A percentile compares a stretch with the other conserved stretches of the same genome.
Conservation (phyloP, 2,329 filamentous ascomycete genomes). For the Talaromyces sp. region DNA sequence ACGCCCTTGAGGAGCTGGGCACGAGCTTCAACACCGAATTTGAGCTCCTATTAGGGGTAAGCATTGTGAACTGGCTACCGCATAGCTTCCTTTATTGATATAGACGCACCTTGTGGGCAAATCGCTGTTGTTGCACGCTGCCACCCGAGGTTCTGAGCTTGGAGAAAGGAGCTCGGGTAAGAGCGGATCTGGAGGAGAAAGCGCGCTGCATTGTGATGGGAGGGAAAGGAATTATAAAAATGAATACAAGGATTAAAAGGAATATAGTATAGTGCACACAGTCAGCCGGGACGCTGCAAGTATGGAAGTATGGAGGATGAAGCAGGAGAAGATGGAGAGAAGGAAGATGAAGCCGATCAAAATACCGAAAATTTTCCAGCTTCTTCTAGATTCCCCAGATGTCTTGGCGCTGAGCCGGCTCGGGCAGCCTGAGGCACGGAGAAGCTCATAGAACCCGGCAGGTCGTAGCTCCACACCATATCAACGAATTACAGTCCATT, state of each 20-base stretch:
- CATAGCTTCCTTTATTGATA: neutral
- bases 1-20: constrained; percentile 88
- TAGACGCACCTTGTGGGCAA: constrained; percentile 84
- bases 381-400: constrained; percentile 39
- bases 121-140: constrained; percentile 83
- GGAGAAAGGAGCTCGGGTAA: constrained; percentile 61
- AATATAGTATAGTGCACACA: constrained; percentile 25
- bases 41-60: constrained; percentile 70
- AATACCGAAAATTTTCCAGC: constrained; percentile 39
- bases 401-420: constrained; percentile 32
- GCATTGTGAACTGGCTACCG: constrained; percentile 5
- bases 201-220: constrained; percentile 86
- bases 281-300: constrained; percentile 34
- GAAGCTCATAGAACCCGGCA: constrained; percentile 39
- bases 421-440: constrained; percentile 20
- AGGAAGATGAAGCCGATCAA: constrained; percentile 29
- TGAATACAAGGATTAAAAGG: constrained; percentile 24
- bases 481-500: neutral
- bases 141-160: constrained; percentile 65
- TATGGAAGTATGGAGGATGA: constrained; percentile 26
- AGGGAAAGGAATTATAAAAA: constrained; percentile 21
- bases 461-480: constrained; percentile 28
- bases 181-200: constrained; percentile 78
- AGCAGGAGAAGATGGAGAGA: constrained; percentile 27
- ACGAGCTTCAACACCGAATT: constrained; percentile 94